A percentile compares a stretch with the other conserved stretches of the same genome.
phyloP scores from a whole-genome alignment of 2,329 filamentous ascomycete species.

The Cyclaneusma minus region DNA sequence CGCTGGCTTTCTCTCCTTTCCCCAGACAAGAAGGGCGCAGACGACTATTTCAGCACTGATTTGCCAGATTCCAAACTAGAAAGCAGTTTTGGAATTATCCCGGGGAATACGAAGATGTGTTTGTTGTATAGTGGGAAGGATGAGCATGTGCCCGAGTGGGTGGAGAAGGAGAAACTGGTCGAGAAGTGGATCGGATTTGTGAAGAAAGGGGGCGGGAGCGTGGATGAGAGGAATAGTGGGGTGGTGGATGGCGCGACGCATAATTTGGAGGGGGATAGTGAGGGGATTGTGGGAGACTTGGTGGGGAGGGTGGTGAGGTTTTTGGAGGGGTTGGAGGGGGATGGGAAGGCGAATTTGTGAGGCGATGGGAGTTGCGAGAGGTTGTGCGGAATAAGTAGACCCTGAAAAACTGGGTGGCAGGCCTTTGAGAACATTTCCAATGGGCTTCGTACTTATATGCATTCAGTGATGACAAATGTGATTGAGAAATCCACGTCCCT shows the following conservation, averaged over 20 bases:
- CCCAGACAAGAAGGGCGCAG: conserved; percentile 37
- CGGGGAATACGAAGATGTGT: conserved; percentile 24
- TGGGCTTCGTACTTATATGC: no score
- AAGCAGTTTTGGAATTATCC: conserved; percentile 39
- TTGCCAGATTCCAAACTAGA: conserved; percentile 32
- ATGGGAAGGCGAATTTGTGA: no score
- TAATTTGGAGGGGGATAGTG: conserved; percentile 29
- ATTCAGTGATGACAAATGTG: no score
- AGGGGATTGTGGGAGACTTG: conserved; percentile 30
- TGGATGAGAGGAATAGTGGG: conserved; percentile 31
- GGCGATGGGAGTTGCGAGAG: no score
- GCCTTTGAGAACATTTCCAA: no score
- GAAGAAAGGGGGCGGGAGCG: conserved; percentile 24
- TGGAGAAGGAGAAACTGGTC: conserved; percentile 33
- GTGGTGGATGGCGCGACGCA: conserved; percentile 33
- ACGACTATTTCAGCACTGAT: conserved; percentile 56
- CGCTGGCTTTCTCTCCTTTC: conserved; percentile 42
- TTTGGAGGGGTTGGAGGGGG: conserved; percentile 18
- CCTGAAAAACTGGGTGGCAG: no score
- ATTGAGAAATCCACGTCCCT: no score
- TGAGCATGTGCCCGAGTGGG: conserved; percentile 28
- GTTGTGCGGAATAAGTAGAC: no score
- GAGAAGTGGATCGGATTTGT: conserved; percentile 30
- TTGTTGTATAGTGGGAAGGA: conserved; percentile 34
- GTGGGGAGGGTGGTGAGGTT: conserved; percentile 34